Evolutionary conservation across 305 asterid species (phyloP).

Genomic region (Coffea humblotiana): DNA sequence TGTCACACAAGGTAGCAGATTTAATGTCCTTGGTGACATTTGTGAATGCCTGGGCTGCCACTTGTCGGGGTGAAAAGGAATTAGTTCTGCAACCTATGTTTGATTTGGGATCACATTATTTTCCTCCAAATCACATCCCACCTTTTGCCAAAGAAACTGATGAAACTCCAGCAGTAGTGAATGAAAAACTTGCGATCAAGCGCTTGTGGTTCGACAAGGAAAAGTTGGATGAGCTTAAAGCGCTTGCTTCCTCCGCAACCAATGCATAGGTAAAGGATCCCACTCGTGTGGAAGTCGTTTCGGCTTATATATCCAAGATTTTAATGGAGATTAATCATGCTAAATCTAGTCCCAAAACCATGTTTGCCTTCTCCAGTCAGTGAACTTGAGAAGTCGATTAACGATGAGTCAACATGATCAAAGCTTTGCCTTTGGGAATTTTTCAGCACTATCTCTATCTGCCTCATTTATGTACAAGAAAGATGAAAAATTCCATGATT

Average conservation of each 20-base stretch:
- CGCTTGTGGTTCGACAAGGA: constrained; percentile 27
- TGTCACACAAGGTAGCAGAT: constrained; percentile 15
- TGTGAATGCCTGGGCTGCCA: constrained; percentile 11
- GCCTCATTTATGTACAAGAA: not conserved
- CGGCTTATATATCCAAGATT: constrained; percentile 26
- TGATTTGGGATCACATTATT: constrained; percentile 20
- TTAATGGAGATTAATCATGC: constrained; percentile 12
- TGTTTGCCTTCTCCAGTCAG: constrained; percentile 24
- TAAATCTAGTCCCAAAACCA: not conserved
- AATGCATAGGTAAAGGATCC: constrained; percentile 13
- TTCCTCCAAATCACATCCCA: constrained; percentile 14
- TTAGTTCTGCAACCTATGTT: not conserved
- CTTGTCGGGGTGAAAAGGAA: not conserved
- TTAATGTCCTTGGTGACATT: constrained; percentile 8
- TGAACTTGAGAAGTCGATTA: constrained; percentile 33
- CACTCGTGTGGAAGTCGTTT: constrained; percentile 25
- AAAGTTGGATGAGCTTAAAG: constrained; percentile 10
- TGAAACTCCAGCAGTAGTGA: not conserved
- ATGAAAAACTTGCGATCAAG: constrained; percentile 26
- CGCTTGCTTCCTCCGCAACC: not conserved
- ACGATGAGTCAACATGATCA: constrained; percentile 4
- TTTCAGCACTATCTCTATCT: not conserved
- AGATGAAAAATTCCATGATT: not conserved
- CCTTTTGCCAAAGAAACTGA: not conserved
- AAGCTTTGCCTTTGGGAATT: constrained; percentile 28